phyloP scores from a whole-genome alignment of 306 rosid species.

The Spatholobus suberectus region DNA sequence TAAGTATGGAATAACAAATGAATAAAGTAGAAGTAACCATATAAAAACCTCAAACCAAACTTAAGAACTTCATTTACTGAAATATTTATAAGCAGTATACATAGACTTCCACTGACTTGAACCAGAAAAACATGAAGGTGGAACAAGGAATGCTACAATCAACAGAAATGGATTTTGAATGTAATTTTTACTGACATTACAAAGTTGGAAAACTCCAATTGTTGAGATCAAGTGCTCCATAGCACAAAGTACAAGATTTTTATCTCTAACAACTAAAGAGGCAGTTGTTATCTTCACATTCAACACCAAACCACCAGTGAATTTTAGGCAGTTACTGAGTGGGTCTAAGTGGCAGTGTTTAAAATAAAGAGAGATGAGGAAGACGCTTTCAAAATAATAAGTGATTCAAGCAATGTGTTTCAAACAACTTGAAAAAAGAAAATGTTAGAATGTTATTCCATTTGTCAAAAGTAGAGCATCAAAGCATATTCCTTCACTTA shows the following conservation, averaged over 20 bases:
- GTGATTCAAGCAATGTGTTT: background rate
- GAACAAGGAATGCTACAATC: background rate
- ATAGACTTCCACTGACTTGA: background rate
- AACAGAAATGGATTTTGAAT: background rate
- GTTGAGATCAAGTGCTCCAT: background rate
- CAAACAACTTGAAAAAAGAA: too few species aligned
- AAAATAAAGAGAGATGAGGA: background rate
- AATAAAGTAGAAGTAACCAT: background rate
- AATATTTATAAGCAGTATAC: background rate
- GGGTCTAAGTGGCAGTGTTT: background rate
- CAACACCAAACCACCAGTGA: background rate
- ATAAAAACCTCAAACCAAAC: background rate
- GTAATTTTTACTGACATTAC: background rate
- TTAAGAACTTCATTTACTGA: background rate
- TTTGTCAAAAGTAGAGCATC: too few species aligned
- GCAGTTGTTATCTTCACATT: background rate
- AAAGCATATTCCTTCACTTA: too few species aligned
- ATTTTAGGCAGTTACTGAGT: background rate
- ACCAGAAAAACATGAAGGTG: background rate
- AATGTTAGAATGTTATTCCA: too few species aligned
- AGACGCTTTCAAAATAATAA: background rate
- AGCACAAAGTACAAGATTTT: too few species aligned
- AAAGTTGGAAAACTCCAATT: background rate
- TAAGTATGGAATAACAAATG: background rate
- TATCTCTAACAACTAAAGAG: background rate